Evolutionary conservation across 2,329 filamentous ascomycete species (phyloP).

Genomic region (Colletotrichum spaethianum): DNA sequence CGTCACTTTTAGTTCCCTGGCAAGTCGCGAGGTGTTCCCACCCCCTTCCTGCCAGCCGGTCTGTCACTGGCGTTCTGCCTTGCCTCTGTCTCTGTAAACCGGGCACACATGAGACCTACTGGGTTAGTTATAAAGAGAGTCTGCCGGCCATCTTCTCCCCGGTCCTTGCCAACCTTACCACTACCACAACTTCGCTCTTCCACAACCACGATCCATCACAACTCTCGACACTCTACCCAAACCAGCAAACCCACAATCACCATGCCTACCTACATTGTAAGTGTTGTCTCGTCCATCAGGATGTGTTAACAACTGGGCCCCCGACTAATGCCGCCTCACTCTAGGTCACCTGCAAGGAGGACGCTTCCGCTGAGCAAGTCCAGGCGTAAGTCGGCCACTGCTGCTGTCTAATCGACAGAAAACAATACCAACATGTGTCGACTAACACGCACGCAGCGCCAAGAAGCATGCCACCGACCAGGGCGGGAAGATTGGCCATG

Average conservation of each 20-base stretch:
- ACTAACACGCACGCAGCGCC: conserved; percentile 65
- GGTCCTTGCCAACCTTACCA: neutral
- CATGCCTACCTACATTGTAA: conserved; percentile 72
- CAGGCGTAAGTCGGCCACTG: conserved; percentile 67
- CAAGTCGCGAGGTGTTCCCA: conserved; percentile 32
- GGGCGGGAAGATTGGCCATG: conserved; percentile 87
- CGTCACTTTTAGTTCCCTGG: conserved; percentile 36
- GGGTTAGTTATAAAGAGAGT: conserved; percentile 34
- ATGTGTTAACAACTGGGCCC: neutral
- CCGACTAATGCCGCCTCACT: conserved; percentile 40
- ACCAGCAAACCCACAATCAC: conserved; percentile 45
- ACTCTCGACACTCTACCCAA: neutral
- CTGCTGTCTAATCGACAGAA: neutral
- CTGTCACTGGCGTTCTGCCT: conserved; percentile 7
- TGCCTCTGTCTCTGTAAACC: conserved; percentile 14
- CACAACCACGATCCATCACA: conserved; percentile 3
- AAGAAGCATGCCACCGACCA: conserved; percentile 82
- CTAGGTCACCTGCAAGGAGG: conserved; percentile 85
- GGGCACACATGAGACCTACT: conserved; percentile 28
- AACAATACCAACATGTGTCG: too few species aligned
- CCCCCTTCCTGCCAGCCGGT: conserved; percentile 14
- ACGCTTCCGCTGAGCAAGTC: conserved; percentile 76
- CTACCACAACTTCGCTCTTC: conserved; percentile 1
- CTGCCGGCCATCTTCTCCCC: neutral
- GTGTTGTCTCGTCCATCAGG: conserved; percentile 24